Percentiles rank a stretch among this genome's conserved stretches.
Conservation (phyloP, 2,329 filamentous ascomycete genomes). For the Fusarium nanum region DNA sequence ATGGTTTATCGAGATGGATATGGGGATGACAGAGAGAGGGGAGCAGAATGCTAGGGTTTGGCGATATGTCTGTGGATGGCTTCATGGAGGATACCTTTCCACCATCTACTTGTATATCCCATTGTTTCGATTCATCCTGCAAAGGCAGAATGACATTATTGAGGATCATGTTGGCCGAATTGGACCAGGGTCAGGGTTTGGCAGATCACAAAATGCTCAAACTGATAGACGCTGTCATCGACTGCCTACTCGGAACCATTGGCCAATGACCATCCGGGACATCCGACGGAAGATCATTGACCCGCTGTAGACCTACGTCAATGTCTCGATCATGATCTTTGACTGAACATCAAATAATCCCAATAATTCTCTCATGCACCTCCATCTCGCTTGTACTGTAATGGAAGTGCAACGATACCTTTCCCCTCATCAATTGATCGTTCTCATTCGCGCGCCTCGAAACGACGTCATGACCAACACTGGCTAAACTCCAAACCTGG, state of each 20-base stretch:
- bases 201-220: neutral
- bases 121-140: neutral
- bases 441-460: slow-evolving; percentile 13
- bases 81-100: slow-evolving; percentile 12
- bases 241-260: neutral
- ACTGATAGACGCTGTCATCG: neutral
- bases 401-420: neutral
- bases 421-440: neutral
- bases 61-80: neutral
- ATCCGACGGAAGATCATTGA: neutral
- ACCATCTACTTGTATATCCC: slow-evolving; percentile 2
- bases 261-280: neutral
- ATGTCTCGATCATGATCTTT: neutral
- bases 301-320: neutral
- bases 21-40: slow-evolving; percentile 24
- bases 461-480: slow-evolving; percentile 5
- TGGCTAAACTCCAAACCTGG: neutral
- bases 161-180: neutral
- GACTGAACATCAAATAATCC: neutral
- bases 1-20: slow-evolving; percentile 22
- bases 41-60: slow-evolving; percentile 1
- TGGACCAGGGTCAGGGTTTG: too few relatives aligned
- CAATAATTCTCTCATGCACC: neutral
- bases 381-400: neutral
- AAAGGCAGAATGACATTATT: neutral